Evolutionary conservation across 2,329 filamentous ascomycete genomes (phyloP).

Genomic region (Diplodia seriata): DNA sequence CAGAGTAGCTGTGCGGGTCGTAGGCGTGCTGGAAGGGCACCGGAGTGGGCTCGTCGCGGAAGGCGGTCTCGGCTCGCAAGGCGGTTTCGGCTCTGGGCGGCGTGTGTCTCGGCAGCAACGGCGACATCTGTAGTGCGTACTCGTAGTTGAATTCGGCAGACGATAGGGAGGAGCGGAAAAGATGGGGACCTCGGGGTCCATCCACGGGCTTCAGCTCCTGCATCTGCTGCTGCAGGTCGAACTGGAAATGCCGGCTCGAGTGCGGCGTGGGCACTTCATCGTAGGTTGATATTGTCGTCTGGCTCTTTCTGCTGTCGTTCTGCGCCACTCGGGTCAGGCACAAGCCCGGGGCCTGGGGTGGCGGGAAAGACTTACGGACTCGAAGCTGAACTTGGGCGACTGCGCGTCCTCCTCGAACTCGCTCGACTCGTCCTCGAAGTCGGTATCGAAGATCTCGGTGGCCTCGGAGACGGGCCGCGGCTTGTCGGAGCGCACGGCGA

Average conservation of each 20-base stretch:
- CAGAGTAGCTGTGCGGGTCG: slow-evolving; percentile 27
- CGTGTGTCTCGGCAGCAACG: slow-evolving; percentile 70
- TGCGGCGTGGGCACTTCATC: slow-evolving; percentile 83
- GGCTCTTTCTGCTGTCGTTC: slow-evolving; percentile 69
- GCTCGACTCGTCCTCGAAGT: slow-evolving; percentile 70
- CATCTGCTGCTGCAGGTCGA: slow-evolving; percentile 58
- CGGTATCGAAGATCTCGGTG: slow-evolving; percentile 80
- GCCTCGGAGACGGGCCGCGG: slow-evolving; percentile 71
- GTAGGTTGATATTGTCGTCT: slow-evolving; percentile 86
- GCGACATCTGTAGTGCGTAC: slow-evolving; percentile 71
- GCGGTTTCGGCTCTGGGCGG: slow-evolving; percentile 52
- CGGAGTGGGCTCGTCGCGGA: slow-evolving; percentile 24
- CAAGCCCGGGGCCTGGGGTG: slow-evolving; percentile 7
- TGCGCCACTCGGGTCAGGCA: slow-evolving; percentile 48
- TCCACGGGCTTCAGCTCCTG: slow-evolving; percentile 71
- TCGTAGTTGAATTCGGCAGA: slow-evolving; percentile 61
- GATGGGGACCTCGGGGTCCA: slow-evolving; percentile 83
- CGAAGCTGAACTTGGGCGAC: slow-evolving; percentile 66
- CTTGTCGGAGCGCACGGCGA: slow-evolving; percentile 60
- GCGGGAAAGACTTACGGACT: slow-evolving; percentile 68
- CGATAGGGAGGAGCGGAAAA: slow-evolving; percentile 76
- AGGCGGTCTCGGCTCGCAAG: slow-evolving; percentile 41
- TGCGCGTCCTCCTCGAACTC: slow-evolving; percentile 60
- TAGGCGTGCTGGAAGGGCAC: slow-evolving; percentile 21
- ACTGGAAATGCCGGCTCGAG: slow-evolving; percentile 67